Evolutionary conservation across 2,329 filamentous ascomycete species (phyloP).

Genomic region (Pseudopyricularia javanii): DNA sequence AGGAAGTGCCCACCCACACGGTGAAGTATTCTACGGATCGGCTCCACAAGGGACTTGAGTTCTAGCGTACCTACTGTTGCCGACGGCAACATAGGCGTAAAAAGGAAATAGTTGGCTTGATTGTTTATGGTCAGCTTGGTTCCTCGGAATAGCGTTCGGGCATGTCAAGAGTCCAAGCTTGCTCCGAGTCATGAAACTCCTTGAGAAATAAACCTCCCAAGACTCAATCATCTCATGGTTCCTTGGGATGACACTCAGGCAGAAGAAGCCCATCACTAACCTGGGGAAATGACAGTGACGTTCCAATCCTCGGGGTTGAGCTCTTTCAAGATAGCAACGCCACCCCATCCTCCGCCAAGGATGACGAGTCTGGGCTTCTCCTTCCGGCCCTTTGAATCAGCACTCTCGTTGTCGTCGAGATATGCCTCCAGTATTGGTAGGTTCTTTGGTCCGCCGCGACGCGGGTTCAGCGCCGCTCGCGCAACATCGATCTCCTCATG

Average conservation of each 20-base stretch:
- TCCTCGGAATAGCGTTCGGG: not conserved
- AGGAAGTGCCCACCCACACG: slow-evolving; percentile 79
- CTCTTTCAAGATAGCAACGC: slow-evolving; percentile 81
- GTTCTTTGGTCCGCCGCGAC: slow-evolving; percentile 84
- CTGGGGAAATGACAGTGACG: slow-evolving; percentile 82
- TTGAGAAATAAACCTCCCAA: no score
- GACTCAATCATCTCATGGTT: not conserved
- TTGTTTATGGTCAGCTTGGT: not conserved
- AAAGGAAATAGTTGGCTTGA: slow-evolving; percentile 82
- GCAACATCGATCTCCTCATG: slow-evolving; percentile 72
- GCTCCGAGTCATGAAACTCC: no score
- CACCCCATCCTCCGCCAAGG: slow-evolving; percentile 88
- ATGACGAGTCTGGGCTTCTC: slow-evolving; percentile 90
- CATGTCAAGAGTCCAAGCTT: not conserved
- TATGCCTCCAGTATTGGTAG: slow-evolving; percentile 79
- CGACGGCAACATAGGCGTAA: slow-evolving; percentile 95
- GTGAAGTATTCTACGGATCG: slow-evolving; percentile 72
- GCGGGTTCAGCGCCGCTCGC: slow-evolving; percentile 67
- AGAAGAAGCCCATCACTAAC: not conserved
- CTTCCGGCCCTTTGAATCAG: slow-evolving; percentile 55
- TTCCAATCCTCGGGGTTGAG: slow-evolving; percentile 88
- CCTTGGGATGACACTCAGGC: not conserved
- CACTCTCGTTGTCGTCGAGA: slow-evolving; percentile 85
- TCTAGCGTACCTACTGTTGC: slow-evolving; percentile 94
- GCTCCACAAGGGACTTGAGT: slow-evolving; percentile 81